Evolutionary conservation across 2,329 filamentous ascomycete genomes (phyloP), one percentile per base, ranked within the genome.

Genomic region (Amauroascus verrucosus): DNA sequence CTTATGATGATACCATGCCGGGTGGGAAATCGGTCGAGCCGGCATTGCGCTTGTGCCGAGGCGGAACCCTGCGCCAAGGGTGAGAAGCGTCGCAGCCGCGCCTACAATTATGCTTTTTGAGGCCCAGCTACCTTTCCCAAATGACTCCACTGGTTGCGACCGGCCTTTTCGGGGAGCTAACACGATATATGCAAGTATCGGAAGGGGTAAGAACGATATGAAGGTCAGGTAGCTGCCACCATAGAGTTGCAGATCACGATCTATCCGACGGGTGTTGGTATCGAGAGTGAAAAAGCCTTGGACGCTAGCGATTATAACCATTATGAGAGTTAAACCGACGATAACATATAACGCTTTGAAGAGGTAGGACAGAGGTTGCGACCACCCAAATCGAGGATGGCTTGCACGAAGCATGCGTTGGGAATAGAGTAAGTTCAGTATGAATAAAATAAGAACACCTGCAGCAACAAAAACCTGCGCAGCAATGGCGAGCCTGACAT

Each of bases 381-480:
- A 76, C 86, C 87, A 91, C 54, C 86, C 88, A 30, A 88, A 65
- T 1, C 66, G 64, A 0, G 87, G 86, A 62, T 90, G 85, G 44
- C 81, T 79, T 3, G 85, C 84, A 51, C 88, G 79, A 16, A 93
- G 68, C 24, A 95, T 76, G 44, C 88, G 82, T 68, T 88, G 86
- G 0, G 83, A 71, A 64, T 90, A 86, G 62, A 93, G 71, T 40
- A 94, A 70, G 70, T 95, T 93, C 68, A 88, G 72, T 61, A 91
- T 70, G 67, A 86, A 91, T 24, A 94, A 72, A 6, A 94, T 68
- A 32, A 94, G 65, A 14, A 89, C 81, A 40, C 87, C 88, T 0
- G 85, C 83, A 43, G 82, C 80, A 54, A 87, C 79, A 61, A 93
- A 82, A 63, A 93, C 78, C 58, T 75, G 75, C 2, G 85, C 80